phyloP scores from a whole-genome alignment of 2,329 filamentous ascomycete genomes.

The Beauveria bassiana region DNA sequence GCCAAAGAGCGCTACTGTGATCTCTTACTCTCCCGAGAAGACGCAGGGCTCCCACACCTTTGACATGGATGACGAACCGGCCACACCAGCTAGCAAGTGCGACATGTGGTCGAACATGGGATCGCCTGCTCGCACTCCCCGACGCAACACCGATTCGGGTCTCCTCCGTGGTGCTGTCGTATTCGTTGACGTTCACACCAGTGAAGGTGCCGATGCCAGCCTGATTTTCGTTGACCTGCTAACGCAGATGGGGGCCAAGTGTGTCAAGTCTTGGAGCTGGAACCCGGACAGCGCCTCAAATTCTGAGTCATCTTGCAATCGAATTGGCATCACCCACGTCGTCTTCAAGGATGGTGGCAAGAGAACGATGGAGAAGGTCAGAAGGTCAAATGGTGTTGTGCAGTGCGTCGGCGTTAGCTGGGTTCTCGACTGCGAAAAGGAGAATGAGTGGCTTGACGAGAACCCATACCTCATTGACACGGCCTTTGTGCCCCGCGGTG shows the following conservation, averaged over 20 bases:
- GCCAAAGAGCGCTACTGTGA: slow-evolving; percentile 42
- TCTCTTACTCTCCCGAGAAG: slow-evolving; percentile 44
- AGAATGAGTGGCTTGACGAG: slow-evolving; percentile 72
- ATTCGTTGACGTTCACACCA: slow-evolving; percentile 77
- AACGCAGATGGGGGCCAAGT: slow-evolving; percentile 72
- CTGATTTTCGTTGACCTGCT: slow-evolving; percentile 75
- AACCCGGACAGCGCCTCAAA: slow-evolving; percentile 40
- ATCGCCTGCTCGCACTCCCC: slow-evolving; percentile 50
- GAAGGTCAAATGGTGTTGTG: slow-evolving; percentile 63
- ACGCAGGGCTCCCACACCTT: slow-evolving; percentile 17
- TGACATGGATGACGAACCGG: slow-evolving; percentile 15
- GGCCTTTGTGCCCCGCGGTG: slow-evolving; percentile 58
- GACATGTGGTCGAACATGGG: slow-evolving; percentile 46
- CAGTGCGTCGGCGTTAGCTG: slow-evolving; percentile 82
- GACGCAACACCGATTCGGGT: slow-evolving; percentile 41
- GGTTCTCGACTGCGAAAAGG: slow-evolving; percentile 77
- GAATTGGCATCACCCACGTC: slow-evolving; percentile 76
- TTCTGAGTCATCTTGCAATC: slow-evolving; percentile 33
- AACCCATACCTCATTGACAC: slow-evolving; percentile 61
- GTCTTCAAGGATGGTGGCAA: slow-evolving; percentile 83
- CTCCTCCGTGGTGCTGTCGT: slow-evolving; percentile 66
- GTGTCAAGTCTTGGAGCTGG: slow-evolving; percentile 70
- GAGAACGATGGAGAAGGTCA: slow-evolving; percentile 73
- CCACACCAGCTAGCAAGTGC: slow-evolving; percentile 31
- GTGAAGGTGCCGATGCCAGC: slow-evolving; percentile 72